A percentile compares a stretch with the other conserved stretches of the same genome.
phyloP scores from a whole-genome alignment of 2,329 filamentous ascomycete species.

The Magnaporthiopsis rhizophila region DNA sequence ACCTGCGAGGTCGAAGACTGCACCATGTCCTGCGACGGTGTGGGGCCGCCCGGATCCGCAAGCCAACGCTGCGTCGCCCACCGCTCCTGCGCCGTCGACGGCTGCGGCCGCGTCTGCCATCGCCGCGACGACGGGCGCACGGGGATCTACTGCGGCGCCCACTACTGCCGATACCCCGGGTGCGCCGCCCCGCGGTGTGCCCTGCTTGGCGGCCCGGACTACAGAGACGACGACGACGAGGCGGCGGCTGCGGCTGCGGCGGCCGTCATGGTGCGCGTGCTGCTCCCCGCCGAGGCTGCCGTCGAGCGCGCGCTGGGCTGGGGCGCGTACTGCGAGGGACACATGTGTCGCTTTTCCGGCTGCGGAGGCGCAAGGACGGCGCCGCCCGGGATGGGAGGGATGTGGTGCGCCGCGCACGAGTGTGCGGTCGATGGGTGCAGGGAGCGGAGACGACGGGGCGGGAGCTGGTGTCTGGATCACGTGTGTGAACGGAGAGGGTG shows the following conservation, averaged over 20 bases:
- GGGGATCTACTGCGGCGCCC: constrained; percentile 11
- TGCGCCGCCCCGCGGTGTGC: constrained; percentile 7
- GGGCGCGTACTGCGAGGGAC: constrained; percentile 1
- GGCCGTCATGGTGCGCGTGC: neutral
- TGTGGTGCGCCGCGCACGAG: constrained; percentile 5
- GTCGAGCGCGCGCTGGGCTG: neutral
- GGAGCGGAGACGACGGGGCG: neutral
- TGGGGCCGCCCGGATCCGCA: constrained; percentile 7
- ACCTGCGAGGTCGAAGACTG: constrained; percentile 13
- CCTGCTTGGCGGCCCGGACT: too few relatives aligned
- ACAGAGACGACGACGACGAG: too few relatives aligned
- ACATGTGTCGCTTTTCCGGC: neutral
- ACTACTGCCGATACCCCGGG: constrained; percentile 11
- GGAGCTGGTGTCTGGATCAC: neutral
- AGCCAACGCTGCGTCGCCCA: constrained; percentile 11
- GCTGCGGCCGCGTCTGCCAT: constrained; percentile 11
- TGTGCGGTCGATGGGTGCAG: neutral
- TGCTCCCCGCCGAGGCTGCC: neutral
- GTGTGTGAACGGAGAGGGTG: constrained; percentile 2
- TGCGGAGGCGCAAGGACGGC: neutral
- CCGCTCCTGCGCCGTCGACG: constrained; percentile 10
- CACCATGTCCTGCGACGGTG: constrained; percentile 9
- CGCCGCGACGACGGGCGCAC: constrained; percentile 9
- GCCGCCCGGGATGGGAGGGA: neutral
- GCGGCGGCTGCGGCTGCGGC: too few relatives aligned